These are phyloP conservation scores for Metrosideros polymorpha DNA, from an alignment of 441 rosid species.

Conservation along the genomic window DNA sequence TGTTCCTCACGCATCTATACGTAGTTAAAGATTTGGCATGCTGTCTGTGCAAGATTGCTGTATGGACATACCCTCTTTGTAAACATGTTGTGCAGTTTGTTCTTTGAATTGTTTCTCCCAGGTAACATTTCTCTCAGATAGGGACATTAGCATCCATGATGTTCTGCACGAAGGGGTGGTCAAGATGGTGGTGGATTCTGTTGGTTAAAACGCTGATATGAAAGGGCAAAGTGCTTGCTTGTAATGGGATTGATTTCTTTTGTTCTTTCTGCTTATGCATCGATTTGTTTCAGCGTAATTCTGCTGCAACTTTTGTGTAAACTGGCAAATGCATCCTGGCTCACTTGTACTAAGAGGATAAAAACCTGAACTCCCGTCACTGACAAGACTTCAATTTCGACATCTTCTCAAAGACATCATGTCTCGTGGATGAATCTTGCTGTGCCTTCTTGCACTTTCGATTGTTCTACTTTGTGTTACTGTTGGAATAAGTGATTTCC, in stretches of 20 bases:
- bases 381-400: not conserved
- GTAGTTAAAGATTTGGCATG: slow-evolving; percentile 26
- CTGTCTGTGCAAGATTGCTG: not conserved
- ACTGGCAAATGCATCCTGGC: not conserved
- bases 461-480: no score
- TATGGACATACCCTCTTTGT: not conserved
- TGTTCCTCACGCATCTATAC: slow-evolving; percentile 77
- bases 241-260: not conserved
- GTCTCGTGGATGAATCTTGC: not conserved
- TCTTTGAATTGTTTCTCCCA: not conserved
- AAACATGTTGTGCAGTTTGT: not conserved
- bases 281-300: not conserved
- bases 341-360: not conserved
- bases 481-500: no score
- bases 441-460: no score
- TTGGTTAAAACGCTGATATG: not conserved
- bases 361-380: not conserved
- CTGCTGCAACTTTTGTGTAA: not conserved
- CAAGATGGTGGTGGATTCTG: not conserved
- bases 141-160: not conserved
- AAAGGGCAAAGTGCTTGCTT: not conserved
- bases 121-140: not conserved
- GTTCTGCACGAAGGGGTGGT: not conserved
- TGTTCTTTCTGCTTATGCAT: not conserved
- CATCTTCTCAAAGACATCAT: not conserved